phyloP scores from a whole-genome alignment of 2,329 filamentous ascomycete genomes.

The Aspergillus ibericus region DNA sequence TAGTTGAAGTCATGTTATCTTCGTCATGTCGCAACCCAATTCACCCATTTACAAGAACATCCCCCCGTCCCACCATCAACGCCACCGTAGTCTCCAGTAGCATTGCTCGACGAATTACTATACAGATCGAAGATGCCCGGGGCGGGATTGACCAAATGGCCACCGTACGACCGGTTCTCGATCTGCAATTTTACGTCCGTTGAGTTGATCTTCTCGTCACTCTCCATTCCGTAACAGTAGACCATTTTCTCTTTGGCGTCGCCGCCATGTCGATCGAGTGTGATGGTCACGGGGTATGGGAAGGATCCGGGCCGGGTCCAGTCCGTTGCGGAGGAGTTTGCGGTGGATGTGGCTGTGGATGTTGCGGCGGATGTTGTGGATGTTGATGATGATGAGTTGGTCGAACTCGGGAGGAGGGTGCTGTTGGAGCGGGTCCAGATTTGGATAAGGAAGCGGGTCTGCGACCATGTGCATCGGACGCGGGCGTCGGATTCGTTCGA shows the following conservation, averaged over 20 bases:
- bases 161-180: slow-evolving; percentile 55
- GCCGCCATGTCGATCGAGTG: slow-evolving; percentile 62
- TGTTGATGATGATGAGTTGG: slow-evolving; percentile 11
- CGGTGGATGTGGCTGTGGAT: slow-evolving; percentile 18
- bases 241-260: slow-evolving; percentile 54
- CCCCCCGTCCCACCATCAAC: slow-evolving; percentile 62
- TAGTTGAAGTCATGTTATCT: neutral
- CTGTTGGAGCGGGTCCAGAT: slow-evolving; percentile 59
- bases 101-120: slow-evolving; percentile 4
- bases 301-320: slow-evolving; percentile 58
- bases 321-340: slow-evolving; percentile 40
- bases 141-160: slow-evolving; percentile 53
- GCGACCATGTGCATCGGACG: slow-evolving; percentile 58
- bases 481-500: slow-evolving; percentile 47
- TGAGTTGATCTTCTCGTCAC: slow-evolving; percentile 47
- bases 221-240: slow-evolving; percentile 61
- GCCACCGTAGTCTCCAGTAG: slow-evolving; percentile 41
- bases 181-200: slow-evolving; percentile 49
- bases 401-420: slow-evolving; percentile 22
- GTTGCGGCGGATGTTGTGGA: slow-evolving; percentile 15
- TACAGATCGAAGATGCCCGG: slow-evolving; percentile 43
- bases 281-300: slow-evolving; percentile 61
- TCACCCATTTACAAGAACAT: slow-evolving; percentile 61
- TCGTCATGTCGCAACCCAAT: slow-evolving; percentile 40
- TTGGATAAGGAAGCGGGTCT: slow-evolving; percentile 62